Base-by-base conservation (phyloP, 345 rosid genomes). In the Linum usitatissimum region DNA sequence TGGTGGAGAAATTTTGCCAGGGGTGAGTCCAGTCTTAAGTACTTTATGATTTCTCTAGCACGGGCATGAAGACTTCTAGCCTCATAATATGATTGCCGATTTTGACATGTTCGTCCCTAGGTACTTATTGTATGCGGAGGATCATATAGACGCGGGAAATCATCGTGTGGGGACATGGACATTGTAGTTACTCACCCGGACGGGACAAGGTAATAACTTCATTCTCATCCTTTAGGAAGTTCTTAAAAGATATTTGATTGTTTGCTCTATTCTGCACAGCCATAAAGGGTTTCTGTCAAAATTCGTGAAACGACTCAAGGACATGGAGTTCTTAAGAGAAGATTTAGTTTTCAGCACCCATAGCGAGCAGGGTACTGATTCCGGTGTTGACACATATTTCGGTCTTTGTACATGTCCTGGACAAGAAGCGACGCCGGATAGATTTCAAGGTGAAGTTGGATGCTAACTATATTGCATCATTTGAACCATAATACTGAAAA, bases 101-200 rank as follows among this genome's bases (percentile, higher is more conserved):
- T 45, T 45, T 4, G 51, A 45, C 51, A 45, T 45, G 51, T 45
- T 45, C n/a, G n/a, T n/a, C 15, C 10, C 17, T 61, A 90, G 99
- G 91, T 83, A 66, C 12, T 59, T 62, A 77, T 93, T 74, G 71
- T 86, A 48, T 93, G 99, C 61, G 97, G 97, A 67, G 99, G 97
- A 72, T 93, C 99, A 67, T 93, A 83, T 61, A 90, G 97, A 75
- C 96, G 97, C 64, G 99, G 99, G 68, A 93, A 87, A 70, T 78
- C 94, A 74, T 83, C 92, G 57, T 90, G 97, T 70, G 97, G 99
- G 60, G 99, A 93, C 76, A 60, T 93, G 66, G 97, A 93, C 68
- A 71, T 93, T 23, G 74, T 93, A 49, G 78, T 90, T 60, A 90
- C 92, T 12, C 99, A 93, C 75, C 91, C 87, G 61, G 97, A 93